A percentile compares a stretch with the other conserved stretches of the same genome.
Conservation (phyloP, 345 rosid species). For the Carallia pectinifolia region DNA sequence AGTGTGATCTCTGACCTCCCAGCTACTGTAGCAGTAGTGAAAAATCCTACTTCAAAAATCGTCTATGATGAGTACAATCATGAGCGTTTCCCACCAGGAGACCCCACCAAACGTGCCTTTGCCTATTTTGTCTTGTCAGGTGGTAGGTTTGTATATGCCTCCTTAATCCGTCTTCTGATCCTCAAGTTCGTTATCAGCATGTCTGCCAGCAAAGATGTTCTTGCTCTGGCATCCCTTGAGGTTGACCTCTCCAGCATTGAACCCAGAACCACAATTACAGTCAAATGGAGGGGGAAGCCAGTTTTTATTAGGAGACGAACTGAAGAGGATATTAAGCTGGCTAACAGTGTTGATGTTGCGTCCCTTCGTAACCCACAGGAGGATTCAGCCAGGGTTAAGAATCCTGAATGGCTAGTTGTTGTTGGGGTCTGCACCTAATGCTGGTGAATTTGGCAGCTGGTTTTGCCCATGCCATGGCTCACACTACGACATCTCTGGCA, state of each 20-base stretch:
- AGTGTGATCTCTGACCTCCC: conserved; percentile 42
- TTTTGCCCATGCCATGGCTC: conserved; percentile 96
- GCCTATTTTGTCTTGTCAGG: conserved; percentile 88
- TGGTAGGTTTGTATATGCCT: conserved; percentile 86
- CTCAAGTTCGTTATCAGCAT: conserved; percentile 84
- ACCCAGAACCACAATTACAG: conserved; percentile 91
- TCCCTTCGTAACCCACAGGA: conserved; percentile 83
- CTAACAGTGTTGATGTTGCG: conserved; percentile 71
- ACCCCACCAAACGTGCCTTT: conserved; percentile 88
- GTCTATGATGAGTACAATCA: conserved; percentile 75
- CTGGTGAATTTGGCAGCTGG: conserved; percentile 95
- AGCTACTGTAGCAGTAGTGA: conserved; percentile 64
- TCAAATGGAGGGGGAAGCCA: conserved; percentile 96
- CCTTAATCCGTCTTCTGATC: conserved; percentile 68
- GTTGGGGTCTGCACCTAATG: conserved; percentile 94
- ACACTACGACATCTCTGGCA: conserved; percentile 86
- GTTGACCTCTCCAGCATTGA: conserved; percentile 87
- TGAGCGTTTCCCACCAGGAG: conserved; percentile 88
- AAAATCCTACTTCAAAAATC: conserved; percentile 74
- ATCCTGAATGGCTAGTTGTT: conserved; percentile 85
- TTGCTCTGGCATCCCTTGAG: conserved; percentile 86
- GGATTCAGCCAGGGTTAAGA: conserved; percentile 69
- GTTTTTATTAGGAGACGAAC: conserved; percentile 88
- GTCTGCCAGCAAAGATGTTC: conserved; percentile 94
- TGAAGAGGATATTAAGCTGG: conserved; percentile 78